Evolutionary conservation across 495 filamentous ascomycete species (phyloP).

Genomic region (Xylaria acuta): DNA sequence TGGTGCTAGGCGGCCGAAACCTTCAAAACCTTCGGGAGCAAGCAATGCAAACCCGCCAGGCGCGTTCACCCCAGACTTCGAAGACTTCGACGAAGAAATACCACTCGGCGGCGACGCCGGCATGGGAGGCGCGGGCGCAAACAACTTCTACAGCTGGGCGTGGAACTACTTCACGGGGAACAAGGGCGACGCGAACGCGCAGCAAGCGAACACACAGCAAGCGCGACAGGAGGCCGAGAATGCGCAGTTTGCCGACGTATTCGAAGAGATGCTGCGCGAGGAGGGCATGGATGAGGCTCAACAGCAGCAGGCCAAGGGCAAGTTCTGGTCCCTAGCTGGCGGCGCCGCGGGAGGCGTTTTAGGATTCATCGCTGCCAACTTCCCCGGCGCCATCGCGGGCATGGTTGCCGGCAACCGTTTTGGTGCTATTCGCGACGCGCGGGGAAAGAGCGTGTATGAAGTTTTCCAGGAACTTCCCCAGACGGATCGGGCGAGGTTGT

Average conservation of each 20-base stretch:
- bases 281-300: conserved; percentile 78
- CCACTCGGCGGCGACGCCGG: conserved; percentile 45
- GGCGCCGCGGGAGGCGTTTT: conserved; percentile 87
- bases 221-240: conserved; percentile 56
- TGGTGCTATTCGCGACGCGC: conserved; percentile 84
- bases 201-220: conserved; percentile 30
- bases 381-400: conserved; percentile 87
- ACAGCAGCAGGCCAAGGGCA: conserved; percentile 60
- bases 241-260: conserved; percentile 86
- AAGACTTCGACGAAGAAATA: conserved; percentile 62
- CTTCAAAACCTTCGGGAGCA: conserved; percentile 16
- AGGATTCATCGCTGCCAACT: conserved; percentile 93
- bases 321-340: conserved; percentile 87
- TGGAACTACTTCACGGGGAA: conserved; percentile 57
- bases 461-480: conserved; percentile 88
- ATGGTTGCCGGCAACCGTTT: conserved; percentile 91
- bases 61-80: conserved; percentile 52
- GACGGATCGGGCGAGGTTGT: conserved; percentile 75
- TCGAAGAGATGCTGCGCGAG: conserved; percentile 98
- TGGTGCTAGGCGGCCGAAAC: conserved; percentile 25
- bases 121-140: conserved; percentile 13
- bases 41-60: conserved; percentile 40
- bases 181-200: conserved; percentile 31
- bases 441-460: conserved; percentile 93
- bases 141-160: conserved; percentile 51